A percentile compares a stretch with the other conserved stretches of the same genome.
Evolutionary conservation across 148 eudicot species (phyloP).

Genomic region (Vaccinium myrtillus): DNA sequence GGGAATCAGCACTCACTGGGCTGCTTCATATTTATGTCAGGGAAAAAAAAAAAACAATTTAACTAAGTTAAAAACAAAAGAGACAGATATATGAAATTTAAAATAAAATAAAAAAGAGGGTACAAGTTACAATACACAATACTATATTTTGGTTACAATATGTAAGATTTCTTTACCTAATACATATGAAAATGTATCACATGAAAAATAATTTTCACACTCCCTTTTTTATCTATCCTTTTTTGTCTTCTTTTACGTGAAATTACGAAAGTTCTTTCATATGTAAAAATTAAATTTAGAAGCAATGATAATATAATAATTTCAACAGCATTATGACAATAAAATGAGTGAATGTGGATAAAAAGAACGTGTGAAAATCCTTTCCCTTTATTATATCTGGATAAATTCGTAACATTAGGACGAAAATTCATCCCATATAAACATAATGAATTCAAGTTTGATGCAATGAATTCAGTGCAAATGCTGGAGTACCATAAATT

Average conservation of each 20-base stretch:
- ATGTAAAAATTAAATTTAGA: no score
- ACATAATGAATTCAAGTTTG: background rate
- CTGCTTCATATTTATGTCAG: constrained; percentile 25
- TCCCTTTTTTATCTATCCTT: no score
- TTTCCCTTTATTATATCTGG: background rate
- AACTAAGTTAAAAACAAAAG: background rate
- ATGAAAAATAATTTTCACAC: no score
- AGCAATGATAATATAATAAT: no score
- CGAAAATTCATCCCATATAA: background rate
- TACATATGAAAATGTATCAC: background rate
- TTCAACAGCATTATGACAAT: no score
- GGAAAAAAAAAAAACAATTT: constrained; percentile 7
- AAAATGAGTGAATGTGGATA: no score
- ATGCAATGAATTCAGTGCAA: background rate
- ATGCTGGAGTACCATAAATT: no score
- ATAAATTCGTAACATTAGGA: background rate
- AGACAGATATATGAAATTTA: background rate
- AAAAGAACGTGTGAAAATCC: no score
- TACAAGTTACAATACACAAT: background rate
- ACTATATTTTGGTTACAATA: background rate
- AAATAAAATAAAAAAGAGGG: background rate
- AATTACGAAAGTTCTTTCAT: no score
- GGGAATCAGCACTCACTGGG: constrained; percentile 40
- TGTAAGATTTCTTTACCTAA: background rate
- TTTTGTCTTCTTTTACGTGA: no score